Base-by-base conservation (phyloP, 805 yeast genomes). In the Maudiozyma bulderi region DNA sequence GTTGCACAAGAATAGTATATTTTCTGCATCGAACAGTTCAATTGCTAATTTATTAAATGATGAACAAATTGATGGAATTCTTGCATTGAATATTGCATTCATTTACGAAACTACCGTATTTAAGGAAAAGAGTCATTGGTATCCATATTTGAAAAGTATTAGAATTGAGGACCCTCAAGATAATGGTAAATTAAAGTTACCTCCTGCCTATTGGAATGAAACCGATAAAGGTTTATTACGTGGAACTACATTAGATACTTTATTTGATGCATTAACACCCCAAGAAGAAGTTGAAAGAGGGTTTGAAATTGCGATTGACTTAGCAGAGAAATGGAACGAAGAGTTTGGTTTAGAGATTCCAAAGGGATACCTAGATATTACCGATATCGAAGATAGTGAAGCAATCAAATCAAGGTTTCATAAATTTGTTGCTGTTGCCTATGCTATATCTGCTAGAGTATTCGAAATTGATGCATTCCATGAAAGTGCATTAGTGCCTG, bases 51-150 rank as follows among this genome's bases (percentile, higher is more conserved):
- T 89, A 13, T 59, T 90, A 10, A 63, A 71, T 10, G 95, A 86
- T 43, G 73, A 73, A 31, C 73, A 67, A 1, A 65, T 84, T 5
- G 75, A 72, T 38, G 93, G 95, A 0, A 77, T 85, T 67, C 73
- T 78, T 40, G 84, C 81, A 0, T 68, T 90, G 46, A 78, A 84
- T 6, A 54, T 86, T 7, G 78, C 90, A 0, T 84, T 81, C 50
- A 70, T 89, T 30, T 88, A 86, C 59, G 98, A 91, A 61, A 64
- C 72, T 48, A 56, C 58, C 3, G 67, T 77, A 3, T 67, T 74
- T 43, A 78, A 78, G 2, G 68, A 71, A n/a, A 56, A 62, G 4
- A 84, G 95, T n/a, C 96, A 95, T 5, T 91, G 97, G 97, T 71
- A 51, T 51, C 71, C 69, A 3, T 91, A 84, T 61, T 69, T 90